Percentiles rank a stretch among this genome's conserved stretches.
Evolutionary conservation across 495 filamentous ascomycete species (phyloP).

Genomic region (Pseudevernia furfuracea): DNA sequence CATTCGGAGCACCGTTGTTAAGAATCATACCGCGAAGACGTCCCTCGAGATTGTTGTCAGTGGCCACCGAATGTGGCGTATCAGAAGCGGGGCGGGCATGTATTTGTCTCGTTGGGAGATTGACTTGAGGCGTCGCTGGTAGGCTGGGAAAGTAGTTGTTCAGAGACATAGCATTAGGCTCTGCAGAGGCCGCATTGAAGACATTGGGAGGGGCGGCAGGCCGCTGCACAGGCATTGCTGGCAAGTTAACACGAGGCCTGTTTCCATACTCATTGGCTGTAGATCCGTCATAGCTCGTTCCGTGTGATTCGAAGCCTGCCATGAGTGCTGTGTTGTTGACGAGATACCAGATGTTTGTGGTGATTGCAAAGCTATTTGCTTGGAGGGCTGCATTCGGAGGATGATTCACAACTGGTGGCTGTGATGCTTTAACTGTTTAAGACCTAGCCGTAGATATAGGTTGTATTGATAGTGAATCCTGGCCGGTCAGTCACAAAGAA

Average conservation of each 20-base stretch:
- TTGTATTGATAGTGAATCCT: neutral
- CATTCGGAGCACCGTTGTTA: slow-evolving; percentile 28
- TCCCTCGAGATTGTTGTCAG: slow-evolving; percentile 29
- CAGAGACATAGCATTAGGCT: slow-evolving; percentile 1
- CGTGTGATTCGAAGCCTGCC: neutral
- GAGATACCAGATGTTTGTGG: neutral
- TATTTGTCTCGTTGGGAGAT: slow-evolving; percentile 5
- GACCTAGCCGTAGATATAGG: neutral
- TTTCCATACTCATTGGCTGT: neutral
- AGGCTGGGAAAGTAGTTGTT: slow-evolving; percentile 6
- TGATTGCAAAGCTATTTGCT: neutral
- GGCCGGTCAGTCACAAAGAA: neutral
- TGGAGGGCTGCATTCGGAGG: neutral
- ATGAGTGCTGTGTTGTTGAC: slow-evolving; percentile 2
- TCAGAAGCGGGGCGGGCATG: neutral
- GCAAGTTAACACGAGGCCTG: slow-evolving; percentile 9
- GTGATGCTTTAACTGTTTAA: neutral
- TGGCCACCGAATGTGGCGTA: neutral
- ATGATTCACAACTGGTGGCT: neutral
- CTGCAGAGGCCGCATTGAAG: neutral
- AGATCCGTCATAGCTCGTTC: neutral
- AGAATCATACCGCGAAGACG: slow-evolving; percentile 40
- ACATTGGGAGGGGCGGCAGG: neutral
- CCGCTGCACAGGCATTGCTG: neutral
- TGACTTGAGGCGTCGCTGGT: slow-evolving; percentile 10